phyloP scores from a whole-genome alignment of 306 rosid genomes.

The Ziziphus jujuba region DNA sequence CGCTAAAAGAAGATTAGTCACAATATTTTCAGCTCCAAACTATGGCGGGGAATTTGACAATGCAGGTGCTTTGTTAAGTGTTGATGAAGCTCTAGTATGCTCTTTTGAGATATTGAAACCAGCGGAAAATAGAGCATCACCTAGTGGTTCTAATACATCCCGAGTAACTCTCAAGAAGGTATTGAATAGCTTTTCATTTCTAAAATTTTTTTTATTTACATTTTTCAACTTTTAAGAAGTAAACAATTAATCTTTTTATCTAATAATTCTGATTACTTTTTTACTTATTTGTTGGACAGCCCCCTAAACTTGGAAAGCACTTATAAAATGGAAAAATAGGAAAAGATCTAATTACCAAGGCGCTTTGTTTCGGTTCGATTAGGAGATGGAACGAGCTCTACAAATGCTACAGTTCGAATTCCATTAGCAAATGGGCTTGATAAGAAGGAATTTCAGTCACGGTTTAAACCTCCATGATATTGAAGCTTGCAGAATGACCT shows the following conservation, averaged over 20 bases:
- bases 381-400: slow-evolving; percentile 34
- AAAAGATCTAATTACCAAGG: slow-evolving; percentile 37
- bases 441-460: slow-evolving; percentile 22
- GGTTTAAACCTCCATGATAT: slow-evolving; percentile 23
- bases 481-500: slow-evolving; percentile 28
- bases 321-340: no score
- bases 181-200: slow-evolving; percentile 1
- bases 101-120: slow-evolving; percentile 82
- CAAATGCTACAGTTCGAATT: slow-evolving; percentile 30
- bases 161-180: slow-evolving; percentile 58
- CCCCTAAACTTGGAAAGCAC: slow-evolving; percentile 41
- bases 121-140: slow-evolving; percentile 36
- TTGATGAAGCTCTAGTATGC: slow-evolving; percentile 72
- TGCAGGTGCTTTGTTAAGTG: slow-evolving; percentile 74
- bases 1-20: slow-evolving; percentile 68
- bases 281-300: slow-evolving; percentile 43
- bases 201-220: background rate
- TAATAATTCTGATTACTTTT: background rate
- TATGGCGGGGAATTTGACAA: slow-evolving; percentile 89
- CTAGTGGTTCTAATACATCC: slow-evolving; percentile 39
- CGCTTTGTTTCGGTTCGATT: slow-evolving; percentile 36
- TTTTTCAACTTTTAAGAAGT: no score
- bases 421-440: slow-evolving; percentile 37
- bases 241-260: background rate
- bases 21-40: slow-evolving; percentile 90